Base-by-base conservation (phyloP, 2,329 filamentous ascomycete genomes). In the Talaromyces rugulosus region DNA sequence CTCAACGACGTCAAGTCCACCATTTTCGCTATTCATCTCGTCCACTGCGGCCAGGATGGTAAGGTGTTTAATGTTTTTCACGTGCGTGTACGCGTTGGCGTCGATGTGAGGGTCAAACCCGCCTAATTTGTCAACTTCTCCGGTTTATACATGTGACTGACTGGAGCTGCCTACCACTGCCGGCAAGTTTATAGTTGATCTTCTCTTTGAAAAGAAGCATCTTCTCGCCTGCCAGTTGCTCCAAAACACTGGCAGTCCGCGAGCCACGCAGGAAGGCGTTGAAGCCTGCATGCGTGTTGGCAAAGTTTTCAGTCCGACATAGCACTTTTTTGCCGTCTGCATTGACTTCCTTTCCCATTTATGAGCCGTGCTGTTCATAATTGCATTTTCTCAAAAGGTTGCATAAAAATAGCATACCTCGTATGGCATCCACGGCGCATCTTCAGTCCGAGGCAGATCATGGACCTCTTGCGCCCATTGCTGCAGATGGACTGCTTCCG, bases 151-250 rank as follows among this genome's bases (percentile, higher is more conserved):
- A 27, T 30, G 65, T 74, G 74, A 59, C 5, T 40, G 36, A n/a
- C 36, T 40, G 14, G 36, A 6, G 36, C 14, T 40, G 12, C 55
- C 14, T 42, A 67, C 75, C 76, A 61, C 75, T 76, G n/a, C 73
- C 75, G 2, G 75, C 69, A 6, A 77, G 68, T 62, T 78, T 77
- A 65, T 78, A 78, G 63, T 78, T 78, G 58, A 79, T 78, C 66
- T 79, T 79, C 61, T 79, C 76, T 51, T 79, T 78, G 69, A 79
- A 79, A 0, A 79, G 69, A 18, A 77, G 61, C 75, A 79, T 78
- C 5, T 75, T 70, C 57, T 77, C 74, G 1, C 71, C 65, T 0
- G 74, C 73, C 16, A 78, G 58, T 58, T 76, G 73, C 27, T 68
- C 58, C 2, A 78, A 68, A 16, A 76, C 63, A 28, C 66, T 68